Evolutionary conservation across 768 basidiomycete genomes (phyloP).

Genomic region (Astraeus odoratus): DNA sequence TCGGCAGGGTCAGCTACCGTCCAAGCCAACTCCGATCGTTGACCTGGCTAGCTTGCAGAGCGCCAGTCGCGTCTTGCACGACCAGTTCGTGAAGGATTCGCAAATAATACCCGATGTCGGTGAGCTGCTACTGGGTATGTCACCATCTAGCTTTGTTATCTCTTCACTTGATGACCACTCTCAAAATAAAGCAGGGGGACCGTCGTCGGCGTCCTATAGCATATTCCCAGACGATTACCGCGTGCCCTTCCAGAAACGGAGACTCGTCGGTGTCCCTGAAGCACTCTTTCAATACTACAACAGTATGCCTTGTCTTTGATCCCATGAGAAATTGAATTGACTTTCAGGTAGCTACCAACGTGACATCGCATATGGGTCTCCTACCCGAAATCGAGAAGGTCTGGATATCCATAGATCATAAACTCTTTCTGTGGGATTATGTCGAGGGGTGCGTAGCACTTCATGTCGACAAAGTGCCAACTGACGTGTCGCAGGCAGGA

Average conservation of each 20-base stretch:
- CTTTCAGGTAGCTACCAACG: constrained; percentile 45
- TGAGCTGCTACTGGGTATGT: constrained; percentile 59
- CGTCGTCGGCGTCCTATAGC: constrained; percentile 73
- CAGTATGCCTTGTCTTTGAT: constrained; percentile 37
- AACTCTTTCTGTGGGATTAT: constrained; percentile 96
- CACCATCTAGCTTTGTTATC: background rate
- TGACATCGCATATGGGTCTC: constrained; percentile 81
- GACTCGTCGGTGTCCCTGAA: constrained; percentile 72
- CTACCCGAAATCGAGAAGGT: constrained; percentile 90
- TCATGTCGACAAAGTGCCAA: background rate
- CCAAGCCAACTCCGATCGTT: constrained; percentile 27
- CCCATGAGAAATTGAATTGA: constrained; percentile 2
- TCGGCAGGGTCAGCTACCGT: constrained; percentile 3
- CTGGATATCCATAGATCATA: constrained; percentile 93
- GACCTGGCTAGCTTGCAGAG: constrained; percentile 58
- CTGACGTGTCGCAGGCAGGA: constrained; percentile 53
- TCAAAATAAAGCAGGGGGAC: constrained; percentile 42
- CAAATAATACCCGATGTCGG: constrained; percentile 71
- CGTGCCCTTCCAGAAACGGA: constrained; percentile 74
- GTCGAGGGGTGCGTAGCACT: constrained; percentile 66
- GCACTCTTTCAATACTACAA: constrained; percentile 73
- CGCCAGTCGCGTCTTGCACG: constrained; percentile 61
- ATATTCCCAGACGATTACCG: constrained; percentile 71
- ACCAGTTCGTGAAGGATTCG: constrained; percentile 64
- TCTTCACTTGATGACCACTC: background rate